Evolutionary conservation across 495 filamentous ascomycete species (phyloP).

Genomic region (Hypoxylon cercidicola): DNA sequence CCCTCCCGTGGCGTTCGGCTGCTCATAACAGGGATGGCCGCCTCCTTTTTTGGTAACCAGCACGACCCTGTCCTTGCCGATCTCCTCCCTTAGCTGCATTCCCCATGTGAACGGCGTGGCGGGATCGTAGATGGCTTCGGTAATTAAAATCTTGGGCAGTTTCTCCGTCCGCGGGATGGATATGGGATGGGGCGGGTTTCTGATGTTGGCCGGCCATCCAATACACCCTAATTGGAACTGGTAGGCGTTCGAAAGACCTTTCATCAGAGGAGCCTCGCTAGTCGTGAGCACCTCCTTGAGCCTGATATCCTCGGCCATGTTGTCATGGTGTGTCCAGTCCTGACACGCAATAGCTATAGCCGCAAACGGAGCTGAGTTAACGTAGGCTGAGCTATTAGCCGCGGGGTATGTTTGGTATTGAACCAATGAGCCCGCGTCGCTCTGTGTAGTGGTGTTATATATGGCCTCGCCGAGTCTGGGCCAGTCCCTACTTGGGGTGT

Average conservation of each 20-base stretch:
- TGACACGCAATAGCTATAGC: slow-evolving; percentile 30
- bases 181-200: slow-evolving; percentile 25
- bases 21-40: background rate
- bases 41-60: slow-evolving; percentile 18
- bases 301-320: slow-evolving; percentile 19
- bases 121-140: slow-evolving; percentile 44
- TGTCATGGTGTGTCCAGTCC: slow-evolving; percentile 33
- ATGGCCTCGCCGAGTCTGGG: too few species aligned
- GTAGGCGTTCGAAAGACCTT: slow-evolving; percentile 19
- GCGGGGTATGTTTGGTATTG: too few species aligned
- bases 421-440: too few species aligned
- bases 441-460: too few species aligned
- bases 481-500: too few species aligned
- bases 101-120: slow-evolving; percentile 41
- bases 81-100: slow-evolving; percentile 28
- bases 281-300: slow-evolving; percentile 13
- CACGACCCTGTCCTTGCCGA: slow-evolving; percentile 6
- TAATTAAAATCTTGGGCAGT: slow-evolving; percentile 27
- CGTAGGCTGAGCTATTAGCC: too few species aligned
- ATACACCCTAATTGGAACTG: slow-evolving; percentile 26
- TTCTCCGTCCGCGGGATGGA: background rate
- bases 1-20: background rate
- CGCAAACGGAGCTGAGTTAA: background rate
- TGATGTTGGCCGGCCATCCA: slow-evolving; percentile 40
- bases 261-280: slow-evolving; percentile 28